Evolutionary conservation across 176 grass and related monocot species (phyloP).

Genomic region (Avena sativa): DNA sequence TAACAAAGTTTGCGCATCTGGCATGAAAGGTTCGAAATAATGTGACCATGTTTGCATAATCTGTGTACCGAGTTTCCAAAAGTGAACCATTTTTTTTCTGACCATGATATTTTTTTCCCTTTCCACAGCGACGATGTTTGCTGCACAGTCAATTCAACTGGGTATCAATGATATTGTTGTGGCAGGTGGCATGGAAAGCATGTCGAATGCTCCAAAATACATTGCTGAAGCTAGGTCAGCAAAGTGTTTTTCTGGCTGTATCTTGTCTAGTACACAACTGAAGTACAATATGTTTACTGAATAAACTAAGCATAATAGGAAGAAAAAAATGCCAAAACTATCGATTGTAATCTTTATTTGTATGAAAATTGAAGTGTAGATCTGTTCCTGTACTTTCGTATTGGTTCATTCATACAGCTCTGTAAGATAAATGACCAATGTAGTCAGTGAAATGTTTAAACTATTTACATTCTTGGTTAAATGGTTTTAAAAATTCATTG

Average conservation of each 20-base stretch:
- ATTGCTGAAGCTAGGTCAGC: constrained; percentile 81
- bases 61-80: not conserved
- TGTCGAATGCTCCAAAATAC: constrained; percentile 96
- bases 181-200: constrained; percentile 95
- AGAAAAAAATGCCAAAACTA: not conserved
- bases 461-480: constrained; percentile 21
- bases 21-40: constrained; percentile 72
- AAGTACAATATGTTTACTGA: constrained; percentile 1
- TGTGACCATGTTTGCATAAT: constrained; percentile 6
- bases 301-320: not conserved
- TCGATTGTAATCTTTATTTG: not conserved
- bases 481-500: not conserved
- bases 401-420: not conserved
- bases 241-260: constrained; percentile 13
- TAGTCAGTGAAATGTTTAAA: not conserved
- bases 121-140: constrained; percentile 73
- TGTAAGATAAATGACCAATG: not conserved
- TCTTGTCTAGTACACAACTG: not conserved
- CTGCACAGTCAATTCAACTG: constrained; percentile 81
- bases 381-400: not conserved
- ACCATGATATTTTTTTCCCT: constrained; percentile 12
- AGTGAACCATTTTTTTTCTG: not conserved
- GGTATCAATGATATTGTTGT: constrained; percentile 89
- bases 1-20: constrained; percentile 94
- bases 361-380: not conserved